These are phyloP conservation scores for Galerina sulciceps DNA, from an alignment of 768 basidiomycete species.

Conservation along the genomic window DNA sequence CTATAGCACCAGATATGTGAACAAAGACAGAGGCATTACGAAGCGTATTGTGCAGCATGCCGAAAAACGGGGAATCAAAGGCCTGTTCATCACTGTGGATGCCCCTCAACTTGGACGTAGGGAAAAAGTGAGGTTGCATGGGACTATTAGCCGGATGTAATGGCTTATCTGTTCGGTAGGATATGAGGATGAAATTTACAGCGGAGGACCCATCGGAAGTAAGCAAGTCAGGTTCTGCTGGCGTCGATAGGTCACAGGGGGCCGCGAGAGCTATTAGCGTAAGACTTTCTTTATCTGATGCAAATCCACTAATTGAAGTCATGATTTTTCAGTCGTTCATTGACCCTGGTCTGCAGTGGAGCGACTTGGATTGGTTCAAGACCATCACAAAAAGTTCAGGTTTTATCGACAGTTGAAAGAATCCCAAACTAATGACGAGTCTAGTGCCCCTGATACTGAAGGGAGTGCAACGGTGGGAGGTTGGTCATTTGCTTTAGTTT, in stretches of 20 bases:
- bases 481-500: constrained; percentile 23
- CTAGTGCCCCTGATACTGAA: constrained; percentile 90
- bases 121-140: constrained; percentile 81
- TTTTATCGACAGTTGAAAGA: constrained; percentile 30
- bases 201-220: constrained; percentile 72
- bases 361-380: constrained; percentile 82
- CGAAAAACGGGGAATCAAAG: constrained; percentile 89
- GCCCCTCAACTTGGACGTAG: constrained; percentile 94
- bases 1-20: constrained; percentile 69
- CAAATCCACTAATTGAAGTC: neutral
- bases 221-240: constrained; percentile 50
- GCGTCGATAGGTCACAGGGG: constrained; percentile 85
- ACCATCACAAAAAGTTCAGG: constrained; percentile 69
- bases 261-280: constrained; percentile 90
- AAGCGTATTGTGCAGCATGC: constrained; percentile 88
- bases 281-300: neutral
- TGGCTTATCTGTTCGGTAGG: constrained; percentile 59
- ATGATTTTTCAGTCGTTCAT: constrained; percentile 75
- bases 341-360: constrained; percentile 89
- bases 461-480: constrained; percentile 88
- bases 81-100: constrained; percentile 95
- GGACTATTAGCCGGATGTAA: constrained; percentile 82
- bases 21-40: constrained; percentile 84
- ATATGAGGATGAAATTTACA: constrained; percentile 97
- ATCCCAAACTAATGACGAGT: constrained; percentile 30